A percentile compares a stretch with the other conserved stretches of the same genome.
phyloP scores from a whole-genome alignment of 2,329 filamentous ascomycete species.

The Fusarium bulbicola region DNA sequence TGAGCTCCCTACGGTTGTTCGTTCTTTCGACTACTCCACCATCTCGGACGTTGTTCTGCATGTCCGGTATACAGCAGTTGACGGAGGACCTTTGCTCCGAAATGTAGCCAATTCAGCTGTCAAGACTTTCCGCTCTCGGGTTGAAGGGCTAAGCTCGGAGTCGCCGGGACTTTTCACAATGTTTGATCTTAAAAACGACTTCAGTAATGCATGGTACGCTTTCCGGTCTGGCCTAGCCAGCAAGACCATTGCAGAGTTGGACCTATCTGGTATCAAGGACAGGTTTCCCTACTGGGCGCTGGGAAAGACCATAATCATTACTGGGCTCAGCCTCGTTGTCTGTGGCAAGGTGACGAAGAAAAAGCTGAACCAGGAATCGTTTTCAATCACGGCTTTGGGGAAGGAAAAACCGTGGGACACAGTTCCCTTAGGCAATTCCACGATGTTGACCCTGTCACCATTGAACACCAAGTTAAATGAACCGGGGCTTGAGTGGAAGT shows the following conservation, averaged over 20 bases:
- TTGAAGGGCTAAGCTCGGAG: not conserved
- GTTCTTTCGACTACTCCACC: not conserved
- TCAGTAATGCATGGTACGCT: not conserved
- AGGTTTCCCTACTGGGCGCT: not conserved
- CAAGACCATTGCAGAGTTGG: not conserved
- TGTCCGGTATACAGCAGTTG: not conserved
- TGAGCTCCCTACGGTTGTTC: not conserved
- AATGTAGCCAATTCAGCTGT: not conserved
- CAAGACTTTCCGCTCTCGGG: not conserved
- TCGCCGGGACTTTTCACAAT: not conserved
- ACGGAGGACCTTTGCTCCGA: not conserved
- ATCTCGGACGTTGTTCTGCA: not conserved
- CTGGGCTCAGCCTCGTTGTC: not conserved
- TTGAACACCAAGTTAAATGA: not conserved
- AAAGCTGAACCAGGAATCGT: not conserved
- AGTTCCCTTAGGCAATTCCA: not conserved
- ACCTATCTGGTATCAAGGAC: not conserved
- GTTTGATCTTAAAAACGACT: not conserved
- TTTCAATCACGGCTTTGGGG: not conserved
- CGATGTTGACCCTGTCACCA: not conserved
- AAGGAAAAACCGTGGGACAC: not conserved
- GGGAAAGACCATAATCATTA: not conserved
- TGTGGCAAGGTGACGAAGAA: not conserved
- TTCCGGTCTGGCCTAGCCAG: not conserved
- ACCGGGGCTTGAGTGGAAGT: not conserved